phyloP scores from a whole-genome alignment of 768 basidiomycete species.

The Amanita jacksonii region DNA sequence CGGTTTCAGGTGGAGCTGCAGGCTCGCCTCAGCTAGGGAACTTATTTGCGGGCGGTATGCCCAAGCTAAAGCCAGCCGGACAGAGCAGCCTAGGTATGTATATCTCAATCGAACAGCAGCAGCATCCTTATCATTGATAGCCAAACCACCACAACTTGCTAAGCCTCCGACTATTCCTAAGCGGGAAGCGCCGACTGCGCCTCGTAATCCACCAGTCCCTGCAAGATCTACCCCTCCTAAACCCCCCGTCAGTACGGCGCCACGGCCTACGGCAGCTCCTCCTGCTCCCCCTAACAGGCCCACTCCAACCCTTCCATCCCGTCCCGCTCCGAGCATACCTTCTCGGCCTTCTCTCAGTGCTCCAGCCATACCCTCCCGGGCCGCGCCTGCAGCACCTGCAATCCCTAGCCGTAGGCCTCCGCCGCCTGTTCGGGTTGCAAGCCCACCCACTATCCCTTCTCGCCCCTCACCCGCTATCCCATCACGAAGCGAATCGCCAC shows the following conservation, averaged over 20 bases:
- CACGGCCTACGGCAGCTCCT: slow-evolving; percentile 14
- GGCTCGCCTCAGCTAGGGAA: slow-evolving; percentile 75
- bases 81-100: slow-evolving; percentile 44
- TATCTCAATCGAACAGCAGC: slow-evolving; percentile 8
- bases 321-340: slow-evolving; percentile 23
- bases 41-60: slow-evolving; percentile 87
- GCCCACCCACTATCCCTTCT: slow-evolving; percentile 25
- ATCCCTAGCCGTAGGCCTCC: slow-evolving; percentile 29
- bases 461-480: slow-evolving; percentile 35
- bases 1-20: slow-evolving; percentile 18
- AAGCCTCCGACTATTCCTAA: slow-evolving; percentile 61
- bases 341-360: slow-evolving; percentile 23
- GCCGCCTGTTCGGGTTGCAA: slow-evolving; percentile 24
- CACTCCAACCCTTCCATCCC: slow-evolving; percentile 22
- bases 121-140: slow-evolving; percentile 23
- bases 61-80: slow-evolving; percentile 79
- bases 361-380: slow-evolving; percentile 21
- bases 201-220: slow-evolving; percentile 20
- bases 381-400: slow-evolving; percentile 18
- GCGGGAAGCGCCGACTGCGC: slow-evolving; percentile 22
- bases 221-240: slow-evolving; percentile 18
- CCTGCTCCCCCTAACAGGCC: slow-evolving; percentile 25
- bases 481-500: slow-evolving; percentile 27
- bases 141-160: slow-evolving; percentile 51
- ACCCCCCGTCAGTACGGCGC: slow-evolving; percentile 17